A percentile compares a stretch with the other conserved stretches of the same genome.
Conservation (phyloP, 805 yeast species). For the Suhomyces pyralidae region DNA sequence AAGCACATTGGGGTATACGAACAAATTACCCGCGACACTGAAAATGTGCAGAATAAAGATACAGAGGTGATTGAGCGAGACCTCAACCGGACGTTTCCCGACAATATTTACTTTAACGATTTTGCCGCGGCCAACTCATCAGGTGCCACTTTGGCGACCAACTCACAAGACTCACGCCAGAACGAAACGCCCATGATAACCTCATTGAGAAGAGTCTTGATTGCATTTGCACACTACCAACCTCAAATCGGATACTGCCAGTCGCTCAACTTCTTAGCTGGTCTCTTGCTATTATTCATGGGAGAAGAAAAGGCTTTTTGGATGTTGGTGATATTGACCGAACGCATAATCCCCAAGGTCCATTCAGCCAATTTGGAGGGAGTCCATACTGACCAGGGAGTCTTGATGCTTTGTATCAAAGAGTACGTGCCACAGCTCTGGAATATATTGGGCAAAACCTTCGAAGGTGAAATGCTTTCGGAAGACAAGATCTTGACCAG, state of each 20-base stretch:
- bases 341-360: conserved; percentile 81
- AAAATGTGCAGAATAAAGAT: conserved; percentile 58
- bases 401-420: conserved; percentile 77
- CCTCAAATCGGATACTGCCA: conserved; percentile 96
- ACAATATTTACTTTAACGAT: conserved; percentile 73
- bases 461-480: conserved; percentile 38
- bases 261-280: conserved; percentile 88
- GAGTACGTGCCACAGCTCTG: conserved; percentile 84
- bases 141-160: conserved; percentile 1
- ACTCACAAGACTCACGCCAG: background rate
- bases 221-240: conserved; percentile 79
- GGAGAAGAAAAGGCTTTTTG: conserved; percentile 90
- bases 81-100: conserved; percentile 91
- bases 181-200: conserved; percentile 65
- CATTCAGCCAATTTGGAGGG: conserved; percentile 91
- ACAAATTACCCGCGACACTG: conserved; percentile 57
- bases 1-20: conserved; percentile 75
- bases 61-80: conserved; percentile 94
- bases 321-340: conserved; percentile 92
- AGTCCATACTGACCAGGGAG: conserved; percentile 93
- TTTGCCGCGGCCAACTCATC: conserved; percentile 12
- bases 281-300: conserved; percentile 77
- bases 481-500: conserved; percentile 59
- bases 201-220: conserved; percentile 73
- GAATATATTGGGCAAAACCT: conserved; percentile 45